Base-by-base conservation (phyloP, 495 filamentous ascomycete species). In the Clavariopsis aquatica region DNA sequence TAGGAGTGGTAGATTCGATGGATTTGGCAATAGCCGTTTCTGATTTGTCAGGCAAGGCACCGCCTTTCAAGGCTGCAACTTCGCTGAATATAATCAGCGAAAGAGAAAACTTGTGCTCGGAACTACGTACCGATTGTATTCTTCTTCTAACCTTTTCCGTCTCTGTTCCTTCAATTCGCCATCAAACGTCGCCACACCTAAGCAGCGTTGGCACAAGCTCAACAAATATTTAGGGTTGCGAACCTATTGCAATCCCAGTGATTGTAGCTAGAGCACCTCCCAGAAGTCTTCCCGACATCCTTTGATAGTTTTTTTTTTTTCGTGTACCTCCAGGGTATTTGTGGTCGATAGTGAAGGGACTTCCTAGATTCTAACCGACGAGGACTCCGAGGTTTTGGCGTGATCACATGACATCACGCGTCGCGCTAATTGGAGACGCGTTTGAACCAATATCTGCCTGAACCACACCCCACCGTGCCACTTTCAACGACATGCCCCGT, bases 401-500 rank as follows among this genome's bases (percentile, higher is more conserved):
- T n/a, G 10, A 2, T 45, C 17, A 52, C 22, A 28, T 26, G 17
- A 49, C 47, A 7, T 8, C 20, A 4, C 47, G 47, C 47, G 3
- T 41, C 31, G 53, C 53, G 53, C 29, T 34, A 49, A 49, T 24
- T 23, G 43, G 49, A 24, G 20, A 52, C 57, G 38, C 38, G 56
- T 59, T 10, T 47, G 38, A 17, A 17, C 38, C 38, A 17, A 15
- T 17, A 6, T 12, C 6, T 43, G 38, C 38, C 38, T 43, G 38
- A 43, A 15, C 49, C 49, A 55, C 24, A 46, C 19, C 58, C 41
- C 41, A 31, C 63, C 31, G 24, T 49, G 15, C 19, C 41, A 41
- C 46, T 20, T 28, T 38, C n/a, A 61, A 55, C 65, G 69, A 58
- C 41, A 71, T 71, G 69, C 57, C 56, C 28, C 15, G 43, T 53